These are phyloP conservation scores for Chenopodium quinoa DNA, from an alignment of 148 eudicot genomes.

Conservation along the genomic window DNA sequence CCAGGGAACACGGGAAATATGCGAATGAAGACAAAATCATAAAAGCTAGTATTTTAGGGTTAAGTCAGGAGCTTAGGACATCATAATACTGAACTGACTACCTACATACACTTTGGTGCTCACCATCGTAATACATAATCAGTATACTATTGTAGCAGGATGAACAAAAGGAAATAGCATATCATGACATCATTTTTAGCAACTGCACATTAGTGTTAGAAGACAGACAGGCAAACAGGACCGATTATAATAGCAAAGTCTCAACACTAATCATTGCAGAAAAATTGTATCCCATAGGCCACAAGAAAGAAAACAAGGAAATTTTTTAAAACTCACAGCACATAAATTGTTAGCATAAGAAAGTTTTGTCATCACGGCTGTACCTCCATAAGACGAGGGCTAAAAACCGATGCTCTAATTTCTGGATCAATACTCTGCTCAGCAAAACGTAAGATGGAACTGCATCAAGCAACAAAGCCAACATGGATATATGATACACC, in stretches of 20 bases:
- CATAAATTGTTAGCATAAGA: background rate
- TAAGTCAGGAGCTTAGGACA: background rate
- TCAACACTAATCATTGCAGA: background rate
- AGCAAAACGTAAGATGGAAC: slow-evolving; percentile 80
- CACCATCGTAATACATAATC: background rate
- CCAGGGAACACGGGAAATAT: background rate
- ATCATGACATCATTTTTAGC: background rate
- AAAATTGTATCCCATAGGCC: background rate
- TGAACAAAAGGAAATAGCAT: background rate
- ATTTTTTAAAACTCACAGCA: background rate
- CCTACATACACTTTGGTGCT: background rate
- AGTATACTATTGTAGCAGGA: background rate
- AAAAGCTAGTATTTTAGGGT: background rate
- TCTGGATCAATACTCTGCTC: slow-evolving; percentile 78
- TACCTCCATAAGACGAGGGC: slow-evolving; percentile 99
- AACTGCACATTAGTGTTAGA: background rate
- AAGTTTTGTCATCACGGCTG: background rate
- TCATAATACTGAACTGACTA: background rate
- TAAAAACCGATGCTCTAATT: slow-evolving; percentile 73
- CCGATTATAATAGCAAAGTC: background rate
- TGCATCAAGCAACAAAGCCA: slow-evolving; percentile 37
- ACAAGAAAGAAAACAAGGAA: background rate
- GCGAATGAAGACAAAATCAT: background rate
- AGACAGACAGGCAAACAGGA: background rate
- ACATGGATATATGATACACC: background rate